Base-by-base conservation (phyloP, 139 green algal species). In the Astrephomene gubernaculifera region DNA sequence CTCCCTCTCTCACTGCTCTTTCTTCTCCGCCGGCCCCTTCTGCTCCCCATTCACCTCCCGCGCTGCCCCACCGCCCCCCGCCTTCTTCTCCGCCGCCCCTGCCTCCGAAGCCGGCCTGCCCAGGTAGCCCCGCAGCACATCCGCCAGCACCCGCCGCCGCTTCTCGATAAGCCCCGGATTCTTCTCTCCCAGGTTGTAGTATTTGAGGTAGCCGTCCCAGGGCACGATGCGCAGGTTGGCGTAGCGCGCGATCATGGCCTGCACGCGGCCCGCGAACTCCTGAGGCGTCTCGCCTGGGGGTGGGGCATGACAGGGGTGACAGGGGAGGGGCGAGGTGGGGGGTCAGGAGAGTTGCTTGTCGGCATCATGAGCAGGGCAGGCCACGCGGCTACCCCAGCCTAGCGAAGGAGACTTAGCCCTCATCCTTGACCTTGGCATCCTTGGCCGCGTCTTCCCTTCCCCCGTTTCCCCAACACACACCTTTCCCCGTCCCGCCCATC, bases 161-260 rank as follows among this genome's bases (percentile, higher is more conserved):
- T 78, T 86, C 65, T 86, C 79, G 65, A 86, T 86, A 24, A 86
- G 79, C 4, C 81, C 75, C 31, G 90, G 90, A 75, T 94, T 90
- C 61, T 97, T 97, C 68, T 94, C 89, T 0, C 91, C 96, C 36
- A 99, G 93, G 70, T 98, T 98, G 90, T 98, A 99, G 82, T 99
- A 99, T 63, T 99, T 99, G 39, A 99, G 95, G 89, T 99, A 99
- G 38, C 97, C 97, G 86, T 99, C 97, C 81, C 96, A 99, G 53
- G 94, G 95, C 38, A 97, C 96, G 17, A 97, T 85, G 45, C 90
- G 89, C 79, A 98, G 90, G 68, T 94, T 89, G 61, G 94, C 95
- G 79, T 88, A 91, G 19, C 93, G 65, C 0, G 96, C 96, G 68
- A 98, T 98, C 87, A 98, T 92, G 27, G 76, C 76, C 89, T 96